phyloP scores from a whole-genome alignment of 805 yeast genomes.

The Cyberlindnera bimundalis region DNA sequence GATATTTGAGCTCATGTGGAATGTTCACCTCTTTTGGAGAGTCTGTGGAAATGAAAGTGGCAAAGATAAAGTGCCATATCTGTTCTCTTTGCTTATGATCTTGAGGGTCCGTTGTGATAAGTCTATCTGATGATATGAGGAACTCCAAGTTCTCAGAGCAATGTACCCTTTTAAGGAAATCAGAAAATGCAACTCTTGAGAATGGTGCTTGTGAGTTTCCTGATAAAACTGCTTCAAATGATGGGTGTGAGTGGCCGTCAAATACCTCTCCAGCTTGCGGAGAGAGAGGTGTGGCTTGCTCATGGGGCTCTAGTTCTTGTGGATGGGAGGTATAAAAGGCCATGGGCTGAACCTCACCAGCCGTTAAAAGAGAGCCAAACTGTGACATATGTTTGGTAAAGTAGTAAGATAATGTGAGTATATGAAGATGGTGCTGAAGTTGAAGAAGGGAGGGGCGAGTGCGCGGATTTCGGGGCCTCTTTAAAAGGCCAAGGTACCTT shows the following conservation, averaged over 20 bases:
- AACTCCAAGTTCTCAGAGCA: slow-evolving; percentile 29
- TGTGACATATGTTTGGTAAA: slow-evolving; percentile 4
- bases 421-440: not conserved
- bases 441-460: not conserved
- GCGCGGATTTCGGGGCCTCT: slow-evolving; percentile 3
- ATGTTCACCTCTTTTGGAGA: slow-evolving; percentile 35
- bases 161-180: slow-evolving; percentile 23
- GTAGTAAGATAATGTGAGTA: not conserved
- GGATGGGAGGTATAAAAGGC: not conserved
- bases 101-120: slow-evolving; percentile 9
- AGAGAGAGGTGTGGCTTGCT: slow-evolving; percentile 15
- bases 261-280: slow-evolving; percentile 16
- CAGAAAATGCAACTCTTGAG: slow-evolving; percentile 26
- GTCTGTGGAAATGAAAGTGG: slow-evolving; percentile 38
- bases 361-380: slow-evolving; percentile 2
- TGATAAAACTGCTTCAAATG: slow-evolving; percentile 22
- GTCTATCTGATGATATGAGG: slow-evolving; percentile 21
- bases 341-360: not conserved
- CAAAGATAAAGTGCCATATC: slow-evolving; percentile 28
- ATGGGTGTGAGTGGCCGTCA: slow-evolving; percentile 17
- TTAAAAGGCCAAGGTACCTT: slow-evolving; percentile 1
- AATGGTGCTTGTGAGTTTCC: slow-evolving; percentile 26
- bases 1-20: slow-evolving; percentile 25
- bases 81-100: slow-evolving; percentile 9
- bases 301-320: slow-evolving; percentile 2